A percentile compares a stretch with the other conserved stretches of the same genome.
These are phyloP conservation scores for Kickxella alabastrina DNA, from an alignment of 192 early-diverging fungal genomes.

Conservation along the genomic window DNA sequence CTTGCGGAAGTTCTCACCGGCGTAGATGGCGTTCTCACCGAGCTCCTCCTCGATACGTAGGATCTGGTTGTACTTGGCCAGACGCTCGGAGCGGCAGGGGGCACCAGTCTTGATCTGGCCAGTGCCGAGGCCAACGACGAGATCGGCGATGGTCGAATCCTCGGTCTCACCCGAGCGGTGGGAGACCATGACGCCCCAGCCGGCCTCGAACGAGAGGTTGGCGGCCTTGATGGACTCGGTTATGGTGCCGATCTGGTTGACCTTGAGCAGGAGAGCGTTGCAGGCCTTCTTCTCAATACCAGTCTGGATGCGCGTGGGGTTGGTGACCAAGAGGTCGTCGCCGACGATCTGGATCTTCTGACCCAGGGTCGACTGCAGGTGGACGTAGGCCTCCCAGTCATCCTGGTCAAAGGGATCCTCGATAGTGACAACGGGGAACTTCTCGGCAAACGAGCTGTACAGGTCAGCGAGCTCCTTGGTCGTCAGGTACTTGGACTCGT, in stretches of 20 bases:
- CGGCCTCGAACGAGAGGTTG: conserved; percentile 70
- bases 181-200: conserved; percentile 99
- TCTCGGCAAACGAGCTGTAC: conserved; percentile 73
- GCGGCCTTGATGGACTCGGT: conserved; percentile 92
- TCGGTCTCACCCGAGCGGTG: conserved; percentile 99
- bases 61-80: conserved; percentile 99
- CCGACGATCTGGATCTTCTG: conserved; percentile 88
- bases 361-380: conserved; percentile 61
- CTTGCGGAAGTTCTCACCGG: conserved; percentile 88
- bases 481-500: conserved; percentile 65
- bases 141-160: conserved; percentile 94
- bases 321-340: conserved; percentile 98
- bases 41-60: conserved; percentile 98
- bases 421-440: conserved; percentile 93
- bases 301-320: conserved; percentile 84
- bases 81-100: conserved; percentile 93
- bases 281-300: conserved; percentile 93
- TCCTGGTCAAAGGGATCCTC: conserved; percentile 99
- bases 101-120: conserved; percentile 99
- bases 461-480: conserved; percentile 80
- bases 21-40: conserved; percentile 86
- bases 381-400: conserved; percentile 90
- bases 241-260: conserved; percentile 98
- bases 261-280: conserved; percentile 94
- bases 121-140: conserved; percentile 92